Percentiles rank a stretch among this genome's conserved stretches.
phyloP scores from a whole-genome alignment of 73 alveolate species.

The Durusdinium trenchii region DNA sequence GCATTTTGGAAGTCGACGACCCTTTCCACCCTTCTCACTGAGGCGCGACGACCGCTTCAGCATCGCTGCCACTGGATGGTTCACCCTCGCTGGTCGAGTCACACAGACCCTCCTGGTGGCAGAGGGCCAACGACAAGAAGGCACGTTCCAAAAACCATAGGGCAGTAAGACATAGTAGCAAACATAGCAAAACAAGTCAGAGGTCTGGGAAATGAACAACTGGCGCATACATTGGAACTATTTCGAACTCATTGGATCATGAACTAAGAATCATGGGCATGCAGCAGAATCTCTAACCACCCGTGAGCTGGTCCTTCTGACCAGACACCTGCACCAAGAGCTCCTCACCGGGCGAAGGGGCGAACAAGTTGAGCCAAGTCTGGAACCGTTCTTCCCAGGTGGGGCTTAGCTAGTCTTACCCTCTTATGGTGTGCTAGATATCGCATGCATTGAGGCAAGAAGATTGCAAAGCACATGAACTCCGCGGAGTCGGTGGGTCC shows the following conservation, averaged over 20 bases:
- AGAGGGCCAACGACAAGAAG: background rate
- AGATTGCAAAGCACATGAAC: background rate
- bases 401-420: no score
- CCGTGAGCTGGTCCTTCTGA: constrained; percentile 26
- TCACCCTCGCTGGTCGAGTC: constrained; percentile 67
- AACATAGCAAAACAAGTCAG: no score
- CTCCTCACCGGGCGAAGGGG: background rate
- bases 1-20: no score
- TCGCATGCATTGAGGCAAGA: no score
- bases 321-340: constrained; percentile 24
- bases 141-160: background rate
- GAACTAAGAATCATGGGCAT: background rate
- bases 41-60: no score
- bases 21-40: no score
- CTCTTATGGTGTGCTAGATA: background rate
- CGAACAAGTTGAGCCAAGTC: background rate
- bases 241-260: background rate
- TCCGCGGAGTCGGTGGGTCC: constrained; percentile 14
- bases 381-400: no score
- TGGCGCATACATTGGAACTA: background rate
- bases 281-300: background rate
- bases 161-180: background rate
- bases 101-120: background rate
- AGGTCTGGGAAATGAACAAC: background rate
- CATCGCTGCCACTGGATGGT: background rate